Evolutionary conservation across 2,329 filamentous ascomycete species (phyloP).

Genomic region (Ascochyta pisi): DNA sequence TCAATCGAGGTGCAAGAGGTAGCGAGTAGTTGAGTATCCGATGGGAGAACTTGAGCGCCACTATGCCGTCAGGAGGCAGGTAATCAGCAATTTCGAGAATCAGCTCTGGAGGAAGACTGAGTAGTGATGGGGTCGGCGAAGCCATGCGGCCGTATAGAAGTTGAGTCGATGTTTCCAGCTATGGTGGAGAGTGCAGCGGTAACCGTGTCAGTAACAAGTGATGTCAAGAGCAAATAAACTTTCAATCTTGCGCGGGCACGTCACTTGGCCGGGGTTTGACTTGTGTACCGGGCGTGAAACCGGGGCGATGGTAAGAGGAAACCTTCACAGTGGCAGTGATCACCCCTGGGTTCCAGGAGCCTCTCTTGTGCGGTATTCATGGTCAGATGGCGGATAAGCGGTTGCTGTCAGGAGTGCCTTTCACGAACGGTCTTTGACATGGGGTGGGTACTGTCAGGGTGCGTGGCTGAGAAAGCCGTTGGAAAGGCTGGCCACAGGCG

Average conservation of each 20-base stretch:
- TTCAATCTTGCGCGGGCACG: constrained; percentile 2
- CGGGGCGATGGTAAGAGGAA: not conserved
- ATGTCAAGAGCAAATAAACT: constrained; percentile 3
- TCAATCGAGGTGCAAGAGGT: constrained; percentile 23
- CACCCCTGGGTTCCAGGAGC: not conserved
- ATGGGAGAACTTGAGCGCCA: constrained; percentile 50
- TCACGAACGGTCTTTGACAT: constrained; percentile 10
- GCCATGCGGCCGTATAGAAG: constrained; percentile 8
- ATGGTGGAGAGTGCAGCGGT: not conserved
- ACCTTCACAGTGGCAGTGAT: not conserved
- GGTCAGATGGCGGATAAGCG: not conserved
- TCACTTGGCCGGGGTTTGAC: constrained; percentile 4
- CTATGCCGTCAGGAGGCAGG: constrained; percentile 46
- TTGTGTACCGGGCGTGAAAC: constrained; percentile 4
- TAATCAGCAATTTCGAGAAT: constrained; percentile 47
- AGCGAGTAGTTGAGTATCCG: constrained; percentile 39
- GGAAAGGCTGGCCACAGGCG: not conserved
- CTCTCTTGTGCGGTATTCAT: not conserved
- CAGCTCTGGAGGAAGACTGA: constrained; percentile 50
- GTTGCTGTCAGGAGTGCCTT: constrained; percentile 7
- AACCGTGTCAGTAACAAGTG: not conserved
- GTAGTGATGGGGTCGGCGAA: constrained; percentile 17
- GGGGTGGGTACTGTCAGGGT: constrained; percentile 2
- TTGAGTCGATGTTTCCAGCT: not conserved
- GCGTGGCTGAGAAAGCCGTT: constrained; percentile 6